Percentiles rank a stretch among this genome's conserved stretches.
Conservation (phyloP, 768 basidiomycete species). For the Lentinula sp. region DNA sequence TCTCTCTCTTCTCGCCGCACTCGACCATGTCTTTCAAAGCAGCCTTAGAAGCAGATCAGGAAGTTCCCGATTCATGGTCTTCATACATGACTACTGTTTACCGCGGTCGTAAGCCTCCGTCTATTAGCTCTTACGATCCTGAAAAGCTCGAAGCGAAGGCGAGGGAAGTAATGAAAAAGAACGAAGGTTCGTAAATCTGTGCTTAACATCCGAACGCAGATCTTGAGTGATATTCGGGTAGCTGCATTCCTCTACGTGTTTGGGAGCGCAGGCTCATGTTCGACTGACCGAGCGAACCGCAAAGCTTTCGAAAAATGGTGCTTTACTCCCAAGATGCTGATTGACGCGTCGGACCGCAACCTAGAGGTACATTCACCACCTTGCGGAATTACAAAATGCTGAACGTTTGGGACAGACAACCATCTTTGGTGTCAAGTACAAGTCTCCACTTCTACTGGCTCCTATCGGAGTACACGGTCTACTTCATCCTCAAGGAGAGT, state of each 20-base stretch:
- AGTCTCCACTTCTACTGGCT: constrained; percentile 28
- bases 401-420: constrained; percentile 27
- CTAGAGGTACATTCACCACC: not conserved
- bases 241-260: constrained; percentile 30
- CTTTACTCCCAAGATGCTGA: constrained; percentile 7
- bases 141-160: not conserved
- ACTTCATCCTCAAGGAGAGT: constrained; percentile 35
- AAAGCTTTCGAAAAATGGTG: constrained; percentile 27
- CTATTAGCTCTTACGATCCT: not conserved
- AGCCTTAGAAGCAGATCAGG: not conserved
- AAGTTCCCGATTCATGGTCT: not conserved
- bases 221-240: not conserved
- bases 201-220: not conserved
- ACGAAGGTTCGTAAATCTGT: not conserved
- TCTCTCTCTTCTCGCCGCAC: not conserved
- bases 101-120: not conserved
- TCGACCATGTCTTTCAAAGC: not conserved
- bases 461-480: constrained; percentile 38
- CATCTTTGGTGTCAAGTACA: constrained; percentile 33
- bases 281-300: constrained; percentile 42
- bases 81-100: not conserved
- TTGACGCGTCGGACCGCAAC: constrained; percentile 44
- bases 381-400: not conserved
- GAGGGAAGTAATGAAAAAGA: not conserved
- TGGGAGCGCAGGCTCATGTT: constrained; percentile 45